These are phyloP conservation scores for Paramecium biaurelia DNA, from an alignment of 73 alveolate genomes.

Conservation along the genomic window DNA sequence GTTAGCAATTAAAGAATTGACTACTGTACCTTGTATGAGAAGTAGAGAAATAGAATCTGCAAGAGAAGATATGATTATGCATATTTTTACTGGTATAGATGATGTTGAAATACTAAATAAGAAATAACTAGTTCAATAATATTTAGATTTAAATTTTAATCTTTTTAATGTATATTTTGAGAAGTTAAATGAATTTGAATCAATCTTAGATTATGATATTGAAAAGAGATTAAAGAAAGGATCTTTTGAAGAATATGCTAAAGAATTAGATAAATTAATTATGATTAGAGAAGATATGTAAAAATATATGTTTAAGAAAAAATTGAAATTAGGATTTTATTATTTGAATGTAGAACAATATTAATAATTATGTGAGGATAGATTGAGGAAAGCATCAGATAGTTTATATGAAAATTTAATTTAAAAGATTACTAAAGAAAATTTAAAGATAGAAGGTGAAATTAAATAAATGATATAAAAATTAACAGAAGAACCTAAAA, in stretches of 20 bases:
- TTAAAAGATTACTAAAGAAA: conserved; percentile 69
- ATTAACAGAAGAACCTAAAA: conserved; percentile 73
- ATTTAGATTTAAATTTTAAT: neutral
- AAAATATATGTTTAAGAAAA: conserved; percentile 44
- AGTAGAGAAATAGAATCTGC: conserved; percentile 45
- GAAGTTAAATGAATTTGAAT: conserved; percentile 43
- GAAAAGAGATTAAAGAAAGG: conserved; percentile 43
- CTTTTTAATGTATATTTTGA: neutral
- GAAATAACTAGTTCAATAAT: neutral
- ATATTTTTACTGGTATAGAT: neutral
- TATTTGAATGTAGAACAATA: conserved; percentile 20
- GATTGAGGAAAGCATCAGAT: conserved; percentile 44
- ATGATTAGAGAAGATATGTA: conserved; percentile 29
- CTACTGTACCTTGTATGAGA: conserved; percentile 57
- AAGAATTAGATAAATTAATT: conserved; percentile 42
- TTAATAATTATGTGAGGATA: neutral
- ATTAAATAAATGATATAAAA: conserved; percentile 70
- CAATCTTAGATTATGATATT: conserved; percentile 3
- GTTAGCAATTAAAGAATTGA: conserved; percentile 23
- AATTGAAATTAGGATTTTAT: conserved; percentile 24
- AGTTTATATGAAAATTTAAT: conserved; percentile 61
- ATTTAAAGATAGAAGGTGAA: conserved; percentile 72
- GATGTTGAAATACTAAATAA: neutral
- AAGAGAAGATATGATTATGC: conserved; percentile 42
- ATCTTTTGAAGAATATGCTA: conserved; percentile 50